These are phyloP conservation scores for Diaporthe vexans DNA, from an alignment of 2,329 filamentous ascomycete genomes.

Conservation along the genomic window DNA sequence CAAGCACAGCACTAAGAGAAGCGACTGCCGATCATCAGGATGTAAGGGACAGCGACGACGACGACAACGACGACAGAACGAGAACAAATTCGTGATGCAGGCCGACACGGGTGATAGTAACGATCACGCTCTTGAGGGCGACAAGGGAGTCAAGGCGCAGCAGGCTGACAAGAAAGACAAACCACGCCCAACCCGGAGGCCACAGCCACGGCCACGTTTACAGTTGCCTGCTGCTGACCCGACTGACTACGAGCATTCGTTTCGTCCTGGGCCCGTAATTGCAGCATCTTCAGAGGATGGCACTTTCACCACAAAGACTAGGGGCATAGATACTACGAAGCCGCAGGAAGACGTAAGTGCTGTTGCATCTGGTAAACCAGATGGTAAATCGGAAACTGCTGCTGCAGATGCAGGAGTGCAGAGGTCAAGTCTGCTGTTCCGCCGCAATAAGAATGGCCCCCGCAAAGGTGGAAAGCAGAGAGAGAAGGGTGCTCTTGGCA, in stretches of 20 bases:
- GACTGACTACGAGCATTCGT: not conserved
- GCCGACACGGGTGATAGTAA: slow-evolving; percentile 10
- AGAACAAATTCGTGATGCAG: slow-evolving; percentile 17
- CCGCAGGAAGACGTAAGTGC: not conserved
- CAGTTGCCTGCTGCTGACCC: not conserved
- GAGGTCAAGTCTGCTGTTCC: slow-evolving; percentile 16
- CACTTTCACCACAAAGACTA: slow-evolving; percentile 1
- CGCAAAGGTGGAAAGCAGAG: slow-evolving; percentile 30
- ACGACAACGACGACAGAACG: not conserved
- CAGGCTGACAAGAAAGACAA: slow-evolving; percentile 20
- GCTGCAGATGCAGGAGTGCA: slow-evolving; percentile 12
- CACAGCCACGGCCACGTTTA: slow-evolving; percentile 5
- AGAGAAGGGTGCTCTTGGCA: slow-evolving; percentile 19
- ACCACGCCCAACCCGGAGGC: not conserved
- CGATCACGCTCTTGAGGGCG: not conserved
- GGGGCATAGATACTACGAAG: not conserved
- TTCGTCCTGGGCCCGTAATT: not conserved
- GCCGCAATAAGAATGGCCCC: slow-evolving; percentile 1
- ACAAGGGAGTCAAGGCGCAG: slow-evolving; percentile 25
- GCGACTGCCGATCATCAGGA: slow-evolving; percentile 33
- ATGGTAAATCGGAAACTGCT: slow-evolving; percentile 6
- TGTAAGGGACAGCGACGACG: slow-evolving; percentile 1
- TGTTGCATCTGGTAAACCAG: not conserved
- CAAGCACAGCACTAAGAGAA: slow-evolving; percentile 10
- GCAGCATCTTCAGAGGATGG: slow-evolving; percentile 13